These are phyloP conservation scores for Cutaneotrichosporon spelunceum DNA, from an alignment of 1,284 basidiomycete species.

Conservation along the genomic window DNA sequence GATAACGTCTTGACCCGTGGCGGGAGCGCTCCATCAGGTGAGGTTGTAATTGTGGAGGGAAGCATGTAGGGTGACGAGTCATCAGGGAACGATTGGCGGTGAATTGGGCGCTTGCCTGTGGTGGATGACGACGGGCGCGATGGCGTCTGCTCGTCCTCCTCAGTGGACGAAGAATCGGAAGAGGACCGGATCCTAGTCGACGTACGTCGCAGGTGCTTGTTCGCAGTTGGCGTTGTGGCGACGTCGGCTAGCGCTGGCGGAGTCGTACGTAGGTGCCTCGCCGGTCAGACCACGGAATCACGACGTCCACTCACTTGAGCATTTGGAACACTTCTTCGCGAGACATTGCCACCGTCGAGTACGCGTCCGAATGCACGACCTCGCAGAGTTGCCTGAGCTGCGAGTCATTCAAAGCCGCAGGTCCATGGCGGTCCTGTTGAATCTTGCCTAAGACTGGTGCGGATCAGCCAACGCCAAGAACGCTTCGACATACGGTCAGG, in stretches of 20 bases:
- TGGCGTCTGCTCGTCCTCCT: slow-evolving; percentile 25
- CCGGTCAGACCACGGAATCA: neutral
- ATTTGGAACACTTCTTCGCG: slow-evolving; percentile 10
- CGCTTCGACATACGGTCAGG: slow-evolving; percentile 3
- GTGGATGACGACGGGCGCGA: neutral
- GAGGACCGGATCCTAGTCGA: slow-evolving; percentile 45
- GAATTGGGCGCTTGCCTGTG: slow-evolving; percentile 5
- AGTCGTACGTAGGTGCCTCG: neutral
- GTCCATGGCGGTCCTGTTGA: neutral
- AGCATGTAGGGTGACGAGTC: slow-evolving; percentile 4
- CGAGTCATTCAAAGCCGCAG: neutral
- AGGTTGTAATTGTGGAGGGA: slow-evolving; percentile 2
- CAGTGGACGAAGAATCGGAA: slow-evolving; percentile 41
- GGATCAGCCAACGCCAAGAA: neutral
- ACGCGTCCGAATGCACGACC: neutral
- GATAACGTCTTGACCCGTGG: slow-evolving; percentile 3
- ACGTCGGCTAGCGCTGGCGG: neutral
- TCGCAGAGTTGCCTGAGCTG: neutral
- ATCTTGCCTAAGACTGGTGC: neutral
- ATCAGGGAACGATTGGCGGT: slow-evolving; percentile 1
- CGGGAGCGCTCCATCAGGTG: neutral
- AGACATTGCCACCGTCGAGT: neutral
- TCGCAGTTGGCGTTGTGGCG: neutral
- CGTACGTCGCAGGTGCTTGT: slow-evolving; percentile 24
- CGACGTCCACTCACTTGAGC: slow-evolving; percentile 6